Conservation (phyloP, 176 grass and related monocot genomes). For the Tillandsia leiboldiana region DNA sequence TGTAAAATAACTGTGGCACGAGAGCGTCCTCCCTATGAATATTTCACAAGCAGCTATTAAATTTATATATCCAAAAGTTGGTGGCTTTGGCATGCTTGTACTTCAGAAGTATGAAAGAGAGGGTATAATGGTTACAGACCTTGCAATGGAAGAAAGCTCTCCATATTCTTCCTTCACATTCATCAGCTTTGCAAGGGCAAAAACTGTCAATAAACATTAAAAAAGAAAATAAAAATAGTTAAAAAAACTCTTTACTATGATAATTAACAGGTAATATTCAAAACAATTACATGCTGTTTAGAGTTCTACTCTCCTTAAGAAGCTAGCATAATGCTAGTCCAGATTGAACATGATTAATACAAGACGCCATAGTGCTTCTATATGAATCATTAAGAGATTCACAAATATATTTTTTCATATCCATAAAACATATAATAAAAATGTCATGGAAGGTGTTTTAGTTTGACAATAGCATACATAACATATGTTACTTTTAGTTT, state of each 20-base stretch:
- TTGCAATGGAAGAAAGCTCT: constrained; percentile 79
- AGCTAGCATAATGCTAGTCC: not conserved
- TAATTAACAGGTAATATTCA: not conserved
- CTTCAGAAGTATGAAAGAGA: not conserved
- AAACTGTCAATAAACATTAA: constrained; percentile 35
- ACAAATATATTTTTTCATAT: no score
- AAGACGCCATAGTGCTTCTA: no score
- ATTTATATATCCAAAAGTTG: constrained; percentile 4
- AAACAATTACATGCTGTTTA: constrained; percentile 10
- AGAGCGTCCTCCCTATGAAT: not conserved
- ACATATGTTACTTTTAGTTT: not conserved
- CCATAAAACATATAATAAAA: no score
- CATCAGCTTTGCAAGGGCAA: constrained; percentile 88
- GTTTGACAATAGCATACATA: not conserved
- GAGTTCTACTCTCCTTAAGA: not conserved
- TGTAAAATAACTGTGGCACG: not conserved
- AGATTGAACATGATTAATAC: no score
- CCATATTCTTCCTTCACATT: constrained; percentile 80
- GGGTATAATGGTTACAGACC: constrained; percentile 30
- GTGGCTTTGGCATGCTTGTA: not conserved
- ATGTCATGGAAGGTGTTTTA: not conserved
- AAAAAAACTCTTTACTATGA: constrained; percentile 6
- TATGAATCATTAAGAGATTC: no score
- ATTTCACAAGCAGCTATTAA: constrained; percentile 7
- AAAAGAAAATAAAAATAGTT: constrained; percentile 4